Evolutionary conservation across 495 filamentous ascomycete species (phyloP).

Genomic region (Corynascus novoguineensis): DNA sequence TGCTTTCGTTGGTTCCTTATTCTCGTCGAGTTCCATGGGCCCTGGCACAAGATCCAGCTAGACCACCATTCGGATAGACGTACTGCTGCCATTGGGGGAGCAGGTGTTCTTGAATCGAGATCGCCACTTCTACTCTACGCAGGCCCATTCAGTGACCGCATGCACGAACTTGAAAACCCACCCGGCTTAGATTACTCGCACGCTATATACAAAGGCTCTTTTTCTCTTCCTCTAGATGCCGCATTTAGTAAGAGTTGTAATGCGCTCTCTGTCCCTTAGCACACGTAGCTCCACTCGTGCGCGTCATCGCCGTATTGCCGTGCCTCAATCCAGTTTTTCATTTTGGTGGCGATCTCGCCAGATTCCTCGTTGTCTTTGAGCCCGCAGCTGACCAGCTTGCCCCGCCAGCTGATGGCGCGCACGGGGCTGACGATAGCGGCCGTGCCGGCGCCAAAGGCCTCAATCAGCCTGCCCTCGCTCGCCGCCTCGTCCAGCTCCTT

Average conservation of each 20-base stretch:
- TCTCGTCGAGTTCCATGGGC: not conserved
- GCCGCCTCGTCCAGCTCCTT: slow-evolving; percentile 70
- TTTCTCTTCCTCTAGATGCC: not conserved
- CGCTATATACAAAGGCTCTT: slow-evolving; percentile 1
- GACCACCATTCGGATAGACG: not conserved
- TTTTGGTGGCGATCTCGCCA: slow-evolving; percentile 71
- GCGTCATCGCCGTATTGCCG: slow-evolving; percentile 92
- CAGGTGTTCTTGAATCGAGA: not conserved
- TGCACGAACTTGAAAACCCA: not conserved
- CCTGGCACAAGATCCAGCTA: not conserved
- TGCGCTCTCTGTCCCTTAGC: no score
- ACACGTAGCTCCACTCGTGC: slow-evolving; percentile 69
- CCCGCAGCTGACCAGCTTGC: slow-evolving; percentile 70
- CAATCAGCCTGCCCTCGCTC: slow-evolving; percentile 76
- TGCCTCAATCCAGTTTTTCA: slow-evolving; percentile 95
- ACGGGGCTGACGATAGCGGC: slow-evolving; percentile 82
- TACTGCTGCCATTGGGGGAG: not conserved
- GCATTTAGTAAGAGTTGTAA: no score
- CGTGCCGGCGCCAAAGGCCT: slow-evolving; percentile 91
- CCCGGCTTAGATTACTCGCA: not conserved
- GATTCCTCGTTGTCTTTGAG: slow-evolving; percentile 72
- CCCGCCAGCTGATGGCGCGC: slow-evolving; percentile 78
- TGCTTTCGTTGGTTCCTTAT: not conserved
- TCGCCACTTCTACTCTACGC: no score
- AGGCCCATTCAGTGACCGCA: no score